Evolutionary conservation across 305 asterid species (phyloP), one percentile per base, ranked within the genome.

Genomic region (Plantago coronopus): DNA sequence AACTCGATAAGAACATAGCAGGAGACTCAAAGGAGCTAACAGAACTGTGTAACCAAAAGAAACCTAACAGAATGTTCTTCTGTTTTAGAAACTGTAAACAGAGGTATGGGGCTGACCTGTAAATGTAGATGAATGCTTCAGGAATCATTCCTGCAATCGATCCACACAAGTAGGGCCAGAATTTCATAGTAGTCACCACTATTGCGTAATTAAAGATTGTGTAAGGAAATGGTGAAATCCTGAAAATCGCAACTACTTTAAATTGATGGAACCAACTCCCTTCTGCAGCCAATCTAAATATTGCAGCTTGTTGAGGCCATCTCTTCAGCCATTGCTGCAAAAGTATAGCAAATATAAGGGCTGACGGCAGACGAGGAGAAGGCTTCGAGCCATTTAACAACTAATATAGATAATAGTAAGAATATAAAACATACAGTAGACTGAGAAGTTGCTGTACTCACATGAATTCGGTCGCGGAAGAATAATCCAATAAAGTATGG

Each of bases 211-310:
- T 88, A 75, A 84, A 91, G 63, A 91, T 78, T 2, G 91, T 79
- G 76, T 88, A 88, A 0, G 98, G 96, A 71, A 91, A 85, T n/a
- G 96, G 98, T 2, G 96, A 90, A 50, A 87, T 62, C 68, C 97
- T 74, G 53, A 90, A 87, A 54, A 90, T 70, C 17, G 94, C 90
- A 57, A 90, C 96, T 64, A 88, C 84, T 79, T 80, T 83, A 53
- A 88, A 83, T 66, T 90, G 97, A 69, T 82, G 87, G 61, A 76
- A 78, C 82, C 87, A 87, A 60, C 79, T 82, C 54, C 96, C 94
- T 78, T 87, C 96, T 62, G 85, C 98, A 19, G 85, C 98, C 69
- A 91, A 69, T 70, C 83, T 82, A 54, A 91, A 72, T 74, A 88
- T 67, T 6, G 94, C 88, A 65, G 94, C 96, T 48, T 81, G 80